These are phyloP conservation scores for Blastobotrys aristatus DNA, from an alignment of 1,139 yeast species.

Conservation along the genomic window DNA sequence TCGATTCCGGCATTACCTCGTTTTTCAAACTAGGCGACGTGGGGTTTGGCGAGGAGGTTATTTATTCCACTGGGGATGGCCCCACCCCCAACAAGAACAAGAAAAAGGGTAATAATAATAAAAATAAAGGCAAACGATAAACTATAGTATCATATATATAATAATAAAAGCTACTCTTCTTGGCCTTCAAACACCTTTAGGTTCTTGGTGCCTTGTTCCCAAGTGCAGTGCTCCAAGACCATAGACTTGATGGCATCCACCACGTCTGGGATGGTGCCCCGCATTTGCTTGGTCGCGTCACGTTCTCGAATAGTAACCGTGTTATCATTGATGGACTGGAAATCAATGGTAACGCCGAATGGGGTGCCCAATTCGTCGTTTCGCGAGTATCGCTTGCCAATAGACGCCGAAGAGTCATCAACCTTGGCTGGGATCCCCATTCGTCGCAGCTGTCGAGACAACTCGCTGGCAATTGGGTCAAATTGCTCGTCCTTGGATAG, in stretches of 20 bases:
- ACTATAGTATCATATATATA: neutral
- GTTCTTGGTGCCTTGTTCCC: constrained; percentile 79
- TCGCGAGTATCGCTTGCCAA: constrained; percentile 98
- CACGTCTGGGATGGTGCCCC: constrained; percentile 80
- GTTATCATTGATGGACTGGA: constrained; percentile 84
- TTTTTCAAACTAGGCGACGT: constrained; percentile 58
- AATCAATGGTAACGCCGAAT: constrained; percentile 96
- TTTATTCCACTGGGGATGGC: constrained; percentile 12
- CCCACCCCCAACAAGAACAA: neutral
- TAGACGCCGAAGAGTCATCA: constrained; percentile 96
- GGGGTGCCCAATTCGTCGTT: constrained; percentile 99
- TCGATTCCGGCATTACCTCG: constrained; percentile 69
- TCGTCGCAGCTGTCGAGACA: constrained; percentile 61
- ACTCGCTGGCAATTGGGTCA: constrained; percentile 63
- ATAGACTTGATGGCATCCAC: constrained; percentile 73
- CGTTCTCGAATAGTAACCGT: constrained; percentile 97
- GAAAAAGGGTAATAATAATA: neutral
- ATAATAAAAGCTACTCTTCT: constrained; percentile 8
- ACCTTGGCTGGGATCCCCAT: constrained; percentile 91
- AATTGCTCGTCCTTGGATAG: constrained; percentile 79
- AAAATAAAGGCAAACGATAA: neutral
- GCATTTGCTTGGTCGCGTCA: constrained; percentile 94
- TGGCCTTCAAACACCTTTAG: constrained; percentile 26
- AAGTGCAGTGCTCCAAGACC: constrained; percentile 65
- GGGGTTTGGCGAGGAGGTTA: constrained; percentile 46